phyloP scores from a whole-genome alignment of 2,329 filamentous ascomycete genomes.

The Cercospora sp. region DNA sequence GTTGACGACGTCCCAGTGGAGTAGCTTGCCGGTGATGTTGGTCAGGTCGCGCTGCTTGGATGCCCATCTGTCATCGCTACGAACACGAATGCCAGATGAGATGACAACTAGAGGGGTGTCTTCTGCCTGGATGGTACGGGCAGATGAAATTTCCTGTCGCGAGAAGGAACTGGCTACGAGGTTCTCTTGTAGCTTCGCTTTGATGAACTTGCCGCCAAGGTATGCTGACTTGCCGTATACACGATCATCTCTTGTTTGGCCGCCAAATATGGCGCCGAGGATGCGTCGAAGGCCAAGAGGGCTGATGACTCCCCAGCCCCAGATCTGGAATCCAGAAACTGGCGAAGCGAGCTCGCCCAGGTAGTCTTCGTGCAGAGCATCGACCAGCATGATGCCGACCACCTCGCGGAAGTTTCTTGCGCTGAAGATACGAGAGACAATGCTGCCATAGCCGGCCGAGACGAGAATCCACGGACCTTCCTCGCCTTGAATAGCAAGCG shows the following conservation, averaged over 20 bases:
- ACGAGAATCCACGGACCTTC: constrained; percentile 85
- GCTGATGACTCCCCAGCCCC: constrained; percentile 81
- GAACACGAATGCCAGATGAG: constrained; percentile 74
- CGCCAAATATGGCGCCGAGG: constrained; percentile 76
- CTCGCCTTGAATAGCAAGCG: constrained; percentile 76
- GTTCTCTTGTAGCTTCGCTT: constrained; percentile 89
- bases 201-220: constrained; percentile 80
- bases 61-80: constrained; percentile 71
- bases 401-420: constrained; percentile 75
- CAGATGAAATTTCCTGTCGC: constrained; percentile 76
- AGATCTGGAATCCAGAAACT: constrained; percentile 76
- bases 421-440: constrained; percentile 90
- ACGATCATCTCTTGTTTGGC: constrained; percentile 77
- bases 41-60: constrained; percentile 82
- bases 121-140: constrained; percentile 74
- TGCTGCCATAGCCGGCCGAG: constrained; percentile 80
- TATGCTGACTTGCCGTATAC: constrained; percentile 79
- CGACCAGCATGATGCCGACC: constrained; percentile 78
- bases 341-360: constrained; percentile 67
- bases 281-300: constrained; percentile 83
- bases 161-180: constrained; percentile 83
- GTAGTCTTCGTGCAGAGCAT: constrained; percentile 85
- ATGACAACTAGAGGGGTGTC: constrained; percentile 76
- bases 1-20: constrained; percentile 83
- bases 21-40: constrained; percentile 73